A percentile compares a stretch with the other conserved stretches of the same genome.
Conservation (phyloP, 768 basidiomycete genomes). For the Russula virescens region DNA sequence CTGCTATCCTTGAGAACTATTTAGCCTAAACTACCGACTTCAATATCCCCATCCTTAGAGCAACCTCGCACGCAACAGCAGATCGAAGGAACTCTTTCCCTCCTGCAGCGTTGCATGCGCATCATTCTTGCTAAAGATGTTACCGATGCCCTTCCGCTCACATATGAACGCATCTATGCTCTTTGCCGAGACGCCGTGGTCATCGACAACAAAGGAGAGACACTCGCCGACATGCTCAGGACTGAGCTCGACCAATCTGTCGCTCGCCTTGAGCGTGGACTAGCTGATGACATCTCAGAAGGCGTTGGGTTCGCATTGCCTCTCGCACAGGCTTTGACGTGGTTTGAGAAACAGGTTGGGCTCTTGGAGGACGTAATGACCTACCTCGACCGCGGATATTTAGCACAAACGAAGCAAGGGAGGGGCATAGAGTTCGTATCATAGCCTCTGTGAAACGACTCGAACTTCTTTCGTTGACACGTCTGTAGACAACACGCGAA, state of each 20-base stretch:
- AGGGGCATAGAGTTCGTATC: slow-evolving; percentile 28
- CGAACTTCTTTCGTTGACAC: background rate
- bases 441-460: background rate
- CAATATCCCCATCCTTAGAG: slow-evolving; percentile 18
- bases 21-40: too few species aligned
- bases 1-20: background rate
- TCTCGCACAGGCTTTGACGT: slow-evolving; percentile 52
- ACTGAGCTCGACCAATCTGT: slow-evolving; percentile 57
- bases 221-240: slow-evolving; percentile 52
- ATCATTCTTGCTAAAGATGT: slow-evolving; percentile 32
- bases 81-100: slow-evolving; percentile 28
- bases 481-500: slow-evolving; percentile 17
- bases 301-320: slow-evolving; percentile 50
- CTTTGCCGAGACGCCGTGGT: slow-evolving; percentile 53
- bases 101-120: slow-evolving; percentile 37
- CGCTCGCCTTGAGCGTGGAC: slow-evolving; percentile 35
- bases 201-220: slow-evolving; percentile 48
- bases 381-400: slow-evolving; percentile 3
- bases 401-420: slow-evolving; percentile 33
- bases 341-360: slow-evolving; percentile 63
- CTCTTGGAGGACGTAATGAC: slow-evolving; percentile 22
- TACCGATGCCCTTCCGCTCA: slow-evolving; percentile 36
- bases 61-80: slow-evolving; percentile 7
- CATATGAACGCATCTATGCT: slow-evolving; percentile 52
- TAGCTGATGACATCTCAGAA: slow-evolving; percentile 29